Conservation (phyloP, 2,329 filamentous ascomycete genomes). For the Aschersonia sp. region DNA sequence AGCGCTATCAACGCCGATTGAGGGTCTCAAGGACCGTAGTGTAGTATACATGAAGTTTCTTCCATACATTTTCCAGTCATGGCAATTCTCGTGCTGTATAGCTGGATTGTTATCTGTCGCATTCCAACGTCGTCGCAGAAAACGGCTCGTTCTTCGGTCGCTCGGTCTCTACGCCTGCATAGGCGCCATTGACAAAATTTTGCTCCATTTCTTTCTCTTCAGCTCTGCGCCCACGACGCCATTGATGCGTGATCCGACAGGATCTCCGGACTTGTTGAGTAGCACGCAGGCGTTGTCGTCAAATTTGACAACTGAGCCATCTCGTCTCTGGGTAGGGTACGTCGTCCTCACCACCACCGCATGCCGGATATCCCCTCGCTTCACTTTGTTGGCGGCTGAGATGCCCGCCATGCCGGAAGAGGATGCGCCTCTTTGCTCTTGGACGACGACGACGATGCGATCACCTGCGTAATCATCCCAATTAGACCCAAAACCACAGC, state of each 20-base stretch:
- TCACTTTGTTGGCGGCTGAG: conserved; percentile 75
- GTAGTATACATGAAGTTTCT: too few relatives aligned
- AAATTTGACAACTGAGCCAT: conserved; percentile 84
- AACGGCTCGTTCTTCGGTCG: neutral
- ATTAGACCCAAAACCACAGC: neutral
- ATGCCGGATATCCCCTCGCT: conserved; percentile 89
- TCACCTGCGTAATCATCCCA: conserved; percentile 48
- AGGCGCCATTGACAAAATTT: conserved; percentile 91
- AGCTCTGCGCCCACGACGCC: conserved; percentile 84
- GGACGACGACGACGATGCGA: conserved; percentile 91
- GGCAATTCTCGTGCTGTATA: too few relatives aligned
- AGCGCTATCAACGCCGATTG: too few relatives aligned
- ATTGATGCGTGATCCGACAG: conserved; percentile 83
- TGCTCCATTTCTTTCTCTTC: conserved; percentile 89
- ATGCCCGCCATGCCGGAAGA: conserved; percentile 58
- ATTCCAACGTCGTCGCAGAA: too few relatives aligned
- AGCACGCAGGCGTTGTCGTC: conserved; percentile 97
- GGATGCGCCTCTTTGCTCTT: conserved; percentile 78
- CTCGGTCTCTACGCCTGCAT: conserved; percentile 33
- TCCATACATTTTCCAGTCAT: too few relatives aligned
- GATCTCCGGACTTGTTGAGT: conserved; percentile 92
- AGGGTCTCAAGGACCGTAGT: too few relatives aligned
- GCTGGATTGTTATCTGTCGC: too few relatives aligned
- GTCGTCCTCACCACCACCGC: conserved; percentile 85
- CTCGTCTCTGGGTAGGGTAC: conserved; percentile 73